Evolutionary conservation across 1,284 basidiomycete genomes (phyloP), one percentile per base, ranked within the genome.

Genomic region (Hypsizygus ulmarius): DNA sequence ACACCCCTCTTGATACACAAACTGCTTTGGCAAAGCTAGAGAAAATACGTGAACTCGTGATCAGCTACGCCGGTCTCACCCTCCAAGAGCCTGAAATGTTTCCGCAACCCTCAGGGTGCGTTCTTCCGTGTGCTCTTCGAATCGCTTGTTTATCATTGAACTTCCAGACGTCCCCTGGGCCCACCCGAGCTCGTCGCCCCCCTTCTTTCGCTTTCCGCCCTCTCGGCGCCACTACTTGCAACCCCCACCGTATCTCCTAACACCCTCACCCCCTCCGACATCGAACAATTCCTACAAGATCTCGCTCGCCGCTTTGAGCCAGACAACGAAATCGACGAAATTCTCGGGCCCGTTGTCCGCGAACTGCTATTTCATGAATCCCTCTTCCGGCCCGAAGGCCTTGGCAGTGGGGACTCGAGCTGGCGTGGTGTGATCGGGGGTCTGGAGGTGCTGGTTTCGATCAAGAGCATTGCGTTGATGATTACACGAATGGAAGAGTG

Each of bases 71-170:
- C 10, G 95, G 95, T 6, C 77, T 98, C 49, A 88, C 84, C 11
- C 71, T 99, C 7, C 92, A 96, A 67, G 93, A 95, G 52, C 91
- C 95, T 0, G 84, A 82, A 37, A 95, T 98, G 89, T 98, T 99
- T 58, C 90, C 93, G 39, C 90, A 94, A 61, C 92, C 94, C 0
- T 56, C 67, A 50, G 79, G 79, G 83, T 90, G 66, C 27, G 84
- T 76, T 28, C 33, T n/a, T 38, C 44, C 9, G 18, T 16, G 37
- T 40, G 19, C n/a, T 51, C 25, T 30, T 1, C 12, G 18, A 27
- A 43, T 46, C 5, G 1, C 34, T 37, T 33, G 7, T 55, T 15
- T 42, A 49, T 49, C 49, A 52, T 52, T 30, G 61, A 46, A 8
- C 39, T 40, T 25, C 1, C 51, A 88, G 87, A 6, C 85, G 85